A percentile compares a stretch with the other conserved stretches of the same genome.
Evolutionary conservation across 495 filamentous ascomycete genomes (phyloP).

Genomic region (Hypoxylon trugodes): DNA sequence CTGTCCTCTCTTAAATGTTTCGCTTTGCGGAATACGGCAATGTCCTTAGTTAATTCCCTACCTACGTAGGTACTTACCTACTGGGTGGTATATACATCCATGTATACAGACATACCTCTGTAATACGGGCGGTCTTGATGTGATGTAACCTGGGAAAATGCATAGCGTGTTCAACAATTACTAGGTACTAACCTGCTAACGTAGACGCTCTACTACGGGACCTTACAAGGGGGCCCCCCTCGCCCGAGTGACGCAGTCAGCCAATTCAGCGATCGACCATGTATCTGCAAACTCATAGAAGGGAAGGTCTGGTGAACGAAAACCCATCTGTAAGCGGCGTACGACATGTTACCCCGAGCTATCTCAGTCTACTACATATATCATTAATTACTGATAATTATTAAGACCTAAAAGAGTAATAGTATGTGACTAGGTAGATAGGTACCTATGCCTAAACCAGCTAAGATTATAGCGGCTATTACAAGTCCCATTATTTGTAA

Average conservation of each 20-base stretch:
- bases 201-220: constrained; percentile 35
- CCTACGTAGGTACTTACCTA: constrained; percentile 10
- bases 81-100: background rate
- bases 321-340: constrained; percentile 25
- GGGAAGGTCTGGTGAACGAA: no score
- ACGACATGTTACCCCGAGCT: constrained; percentile 33
- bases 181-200: no score
- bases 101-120: constrained; percentile 10
- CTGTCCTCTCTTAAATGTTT: constrained; percentile 32
- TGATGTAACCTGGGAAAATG: constrained; percentile 40
- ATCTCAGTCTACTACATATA: constrained; percentile 21
- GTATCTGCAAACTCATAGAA: constrained; percentile 27
- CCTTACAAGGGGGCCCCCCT: constrained; percentile 35
- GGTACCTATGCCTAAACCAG: constrained; percentile 4
- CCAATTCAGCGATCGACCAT: constrained; percentile 41
- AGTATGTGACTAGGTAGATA: background rate
- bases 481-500: constrained; percentile 32
- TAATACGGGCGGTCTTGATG: constrained; percentile 25
- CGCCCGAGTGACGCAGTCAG: constrained; percentile 42
- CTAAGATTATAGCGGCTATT: constrained; percentile 25
- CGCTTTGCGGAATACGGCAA: constrained; percentile 34
- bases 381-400: constrained; percentile 21
- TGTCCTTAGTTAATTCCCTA: constrained; percentile 5
- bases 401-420: constrained; percentile 1
- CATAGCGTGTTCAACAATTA: constrained; percentile 28